These are phyloP conservation scores for Parastagonospora nodorum DNA, from an alignment of 2,329 filamentous ascomycete species.

Conservation along the genomic window DNA sequence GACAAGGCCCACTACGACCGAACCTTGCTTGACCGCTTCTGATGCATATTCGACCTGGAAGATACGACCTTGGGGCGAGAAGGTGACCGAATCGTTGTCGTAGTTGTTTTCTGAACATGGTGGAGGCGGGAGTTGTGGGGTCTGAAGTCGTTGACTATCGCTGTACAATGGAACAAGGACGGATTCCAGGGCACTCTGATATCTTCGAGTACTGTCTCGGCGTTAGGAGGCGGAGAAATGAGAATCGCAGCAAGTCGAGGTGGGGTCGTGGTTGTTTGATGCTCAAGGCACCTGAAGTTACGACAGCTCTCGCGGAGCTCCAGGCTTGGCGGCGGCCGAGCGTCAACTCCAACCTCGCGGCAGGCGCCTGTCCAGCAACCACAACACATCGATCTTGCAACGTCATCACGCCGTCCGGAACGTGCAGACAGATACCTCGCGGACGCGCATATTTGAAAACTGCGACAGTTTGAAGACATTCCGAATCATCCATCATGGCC, in stretches of 20 bases:
- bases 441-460: neutral
- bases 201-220: neutral
- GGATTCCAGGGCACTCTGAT: neutral
- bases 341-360: slow-evolving; percentile 12
- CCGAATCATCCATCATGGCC: slow-evolving; percentile 61
- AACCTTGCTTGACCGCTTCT: slow-evolving; percentile 98
- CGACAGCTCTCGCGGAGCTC: slow-evolving; percentile 28
- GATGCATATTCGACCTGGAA: slow-evolving; percentile 99
- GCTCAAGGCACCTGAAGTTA: slow-evolving; percentile 32
- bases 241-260: slow-evolving; percentile 1
- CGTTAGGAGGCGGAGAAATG: neutral
- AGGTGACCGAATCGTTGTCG: slow-evolving; percentile 99
- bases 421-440: neutral
- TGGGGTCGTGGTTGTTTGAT: slow-evolving; percentile 21
- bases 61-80: slow-evolving; percentile 98
- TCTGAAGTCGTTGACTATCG: slow-evolving; percentile 3
- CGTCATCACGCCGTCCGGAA: slow-evolving; percentile 1
- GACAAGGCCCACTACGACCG: slow-evolving; percentile 93
- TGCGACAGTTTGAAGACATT: neutral
- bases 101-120: slow-evolving; percentile 99
- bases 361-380: slow-evolving; percentile 10
- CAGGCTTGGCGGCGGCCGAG: slow-evolving; percentile 22
- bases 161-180: neutral
- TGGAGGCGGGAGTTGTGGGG: slow-evolving; percentile 45
- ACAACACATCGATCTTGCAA: slow-evolving; percentile 5